phyloP scores from a whole-genome alignment of 2,329 filamentous ascomycete genomes.

The Hypoxylon sp. region DNA sequence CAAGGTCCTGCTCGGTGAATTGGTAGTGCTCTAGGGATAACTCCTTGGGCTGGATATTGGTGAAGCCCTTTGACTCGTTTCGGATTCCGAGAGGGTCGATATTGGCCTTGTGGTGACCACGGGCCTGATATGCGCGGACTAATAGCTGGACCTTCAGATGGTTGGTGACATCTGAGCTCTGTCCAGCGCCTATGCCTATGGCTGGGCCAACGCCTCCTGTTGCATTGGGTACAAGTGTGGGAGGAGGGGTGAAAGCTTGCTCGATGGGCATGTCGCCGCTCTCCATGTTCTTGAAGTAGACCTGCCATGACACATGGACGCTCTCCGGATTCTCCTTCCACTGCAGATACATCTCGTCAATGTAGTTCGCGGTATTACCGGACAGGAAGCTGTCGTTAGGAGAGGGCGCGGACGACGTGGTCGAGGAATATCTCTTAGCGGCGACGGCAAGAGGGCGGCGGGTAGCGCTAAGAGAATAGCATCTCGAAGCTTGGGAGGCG shows the following conservation, averaged over 20 bases:
- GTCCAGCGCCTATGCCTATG: constrained; percentile 71
- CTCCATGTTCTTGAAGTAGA: constrained; percentile 99
- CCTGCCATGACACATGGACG: constrained; percentile 98
- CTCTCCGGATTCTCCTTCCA: constrained; percentile 95
- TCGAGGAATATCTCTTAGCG: constrained; percentile 66
- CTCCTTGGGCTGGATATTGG: constrained; percentile 90
- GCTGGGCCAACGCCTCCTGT: constrained; percentile 83
- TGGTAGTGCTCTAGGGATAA: constrained; percentile 93
- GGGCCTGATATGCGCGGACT: constrained; percentile 96
- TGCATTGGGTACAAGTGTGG: constrained; percentile 86
- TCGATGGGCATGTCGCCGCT: constrained; percentile 97
- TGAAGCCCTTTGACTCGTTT: constrained; percentile 84
- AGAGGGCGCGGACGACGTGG: constrained; percentile 69
- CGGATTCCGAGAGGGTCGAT: constrained; percentile 97
- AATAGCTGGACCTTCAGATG: constrained; percentile 98
- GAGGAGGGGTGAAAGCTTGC: constrained; percentile 95
- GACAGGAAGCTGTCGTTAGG: constrained; percentile 96
- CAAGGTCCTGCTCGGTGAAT: constrained; percentile 93
- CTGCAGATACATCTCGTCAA: constrained; percentile 99
- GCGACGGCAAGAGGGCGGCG: constrained; percentile 65
- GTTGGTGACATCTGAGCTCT: constrained; percentile 88
- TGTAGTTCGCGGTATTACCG: constrained; percentile 97
- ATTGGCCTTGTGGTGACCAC: constrained; percentile 97
- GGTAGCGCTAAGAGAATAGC: constrained; percentile 60
- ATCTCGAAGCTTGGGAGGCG: constrained; percentile 54